These are phyloP conservation scores for Didymella sp. DNA, from an alignment of 2,329 filamentous ascomycete species.

Conservation along the genomic window DNA sequence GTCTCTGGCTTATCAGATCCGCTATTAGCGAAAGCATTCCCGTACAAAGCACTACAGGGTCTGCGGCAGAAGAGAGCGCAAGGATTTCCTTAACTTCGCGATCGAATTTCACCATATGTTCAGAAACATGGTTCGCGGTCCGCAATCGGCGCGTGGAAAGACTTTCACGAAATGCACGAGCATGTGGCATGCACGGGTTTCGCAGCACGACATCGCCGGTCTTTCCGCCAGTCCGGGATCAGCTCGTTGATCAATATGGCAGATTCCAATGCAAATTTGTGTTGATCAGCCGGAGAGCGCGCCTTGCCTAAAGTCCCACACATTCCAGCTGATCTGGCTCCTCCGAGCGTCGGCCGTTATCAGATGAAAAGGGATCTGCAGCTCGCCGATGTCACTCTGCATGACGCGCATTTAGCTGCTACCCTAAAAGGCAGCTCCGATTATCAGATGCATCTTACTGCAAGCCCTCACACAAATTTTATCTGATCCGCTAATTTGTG, in stretches of 20 bases:
- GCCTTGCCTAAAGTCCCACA: not conserved
- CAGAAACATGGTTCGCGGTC: not conserved
- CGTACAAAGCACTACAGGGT: not conserved
- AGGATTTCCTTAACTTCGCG: not conserved
- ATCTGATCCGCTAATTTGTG: constrained; percentile 43
- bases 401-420: constrained; percentile 20
- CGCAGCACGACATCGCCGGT: constrained; percentile 16
- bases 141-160: constrained; percentile 18
- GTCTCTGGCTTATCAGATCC: constrained; percentile 34
- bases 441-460: constrained; percentile 45
- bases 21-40: constrained; percentile 29
- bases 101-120: not conserved
- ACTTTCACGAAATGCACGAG: constrained; percentile 5
- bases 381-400: constrained; percentile 34
- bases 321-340: constrained; percentile 9
- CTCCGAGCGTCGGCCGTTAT: constrained; percentile 43
- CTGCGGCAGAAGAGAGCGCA: not conserved
- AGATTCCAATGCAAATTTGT: constrained; percentile 12
- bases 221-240: constrained; percentile 14
- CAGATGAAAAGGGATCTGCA: constrained; percentile 36
- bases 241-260: constrained; percentile 17
- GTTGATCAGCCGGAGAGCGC: constrained; percentile 10
- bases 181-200: constrained; percentile 15
- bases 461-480: constrained; percentile 27
- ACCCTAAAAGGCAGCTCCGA: constrained; percentile 32